Percentiles rank a stretch among this genome's conserved stretches.
These are phyloP conservation scores for Leptographium procerum DNA, from an alignment of 2,329 filamentous ascomycete genomes.

Conservation along the genomic window DNA sequence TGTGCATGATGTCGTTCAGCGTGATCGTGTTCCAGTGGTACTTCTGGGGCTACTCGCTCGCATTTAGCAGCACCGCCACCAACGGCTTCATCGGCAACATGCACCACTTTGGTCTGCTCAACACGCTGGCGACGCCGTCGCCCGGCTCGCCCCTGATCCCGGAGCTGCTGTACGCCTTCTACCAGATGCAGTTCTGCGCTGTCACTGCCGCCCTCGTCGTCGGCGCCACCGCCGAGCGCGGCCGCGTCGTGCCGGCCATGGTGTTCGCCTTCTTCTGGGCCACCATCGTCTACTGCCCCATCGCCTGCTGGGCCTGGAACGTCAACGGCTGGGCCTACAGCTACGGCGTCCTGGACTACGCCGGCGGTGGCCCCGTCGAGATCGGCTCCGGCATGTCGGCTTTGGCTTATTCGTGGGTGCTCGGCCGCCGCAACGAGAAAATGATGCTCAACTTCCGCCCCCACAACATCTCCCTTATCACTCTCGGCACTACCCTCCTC, in stretches of 20 bases:
- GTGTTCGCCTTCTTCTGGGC: conserved; percentile 96
- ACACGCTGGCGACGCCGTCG: conserved; percentile 73
- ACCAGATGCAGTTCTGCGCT: conserved; percentile 97
- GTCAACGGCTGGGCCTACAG: conserved; percentile 83
- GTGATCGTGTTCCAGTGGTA: conserved; percentile 98
- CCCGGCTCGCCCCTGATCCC: conserved; percentile 82
- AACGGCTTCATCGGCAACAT: conserved; percentile 91
- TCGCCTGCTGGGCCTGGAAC: conserved; percentile 97
- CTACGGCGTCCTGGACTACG: conserved; percentile 91
- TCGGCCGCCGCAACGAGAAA: conserved; percentile 92
- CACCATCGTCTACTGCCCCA: conserved; percentile 91
- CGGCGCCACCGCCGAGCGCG: conserved; percentile 86
- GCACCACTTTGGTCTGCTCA: conserved; percentile 77
- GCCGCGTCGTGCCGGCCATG: conserved; percentile 84
- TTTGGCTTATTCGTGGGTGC: conserved; percentile 88
- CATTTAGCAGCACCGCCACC: conserved; percentile 70
- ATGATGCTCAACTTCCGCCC: conserved; percentile 99
- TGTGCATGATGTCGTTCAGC: conserved; percentile 85
- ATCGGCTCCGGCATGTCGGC: conserved; percentile 90
- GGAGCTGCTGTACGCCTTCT: conserved; percentile 86
- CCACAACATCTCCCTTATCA: conserved; percentile 96
- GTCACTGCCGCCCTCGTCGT: conserved; percentile 87
- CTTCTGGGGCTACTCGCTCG: conserved; percentile 96
- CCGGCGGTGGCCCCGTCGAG: conserved; percentile 92
- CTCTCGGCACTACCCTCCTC: conserved; percentile 85